Percentiles rank a stretch among this genome's conserved stretches.
Conservation (phyloP, 441 rosid species). For the Aquilaria agallochum region DNA sequence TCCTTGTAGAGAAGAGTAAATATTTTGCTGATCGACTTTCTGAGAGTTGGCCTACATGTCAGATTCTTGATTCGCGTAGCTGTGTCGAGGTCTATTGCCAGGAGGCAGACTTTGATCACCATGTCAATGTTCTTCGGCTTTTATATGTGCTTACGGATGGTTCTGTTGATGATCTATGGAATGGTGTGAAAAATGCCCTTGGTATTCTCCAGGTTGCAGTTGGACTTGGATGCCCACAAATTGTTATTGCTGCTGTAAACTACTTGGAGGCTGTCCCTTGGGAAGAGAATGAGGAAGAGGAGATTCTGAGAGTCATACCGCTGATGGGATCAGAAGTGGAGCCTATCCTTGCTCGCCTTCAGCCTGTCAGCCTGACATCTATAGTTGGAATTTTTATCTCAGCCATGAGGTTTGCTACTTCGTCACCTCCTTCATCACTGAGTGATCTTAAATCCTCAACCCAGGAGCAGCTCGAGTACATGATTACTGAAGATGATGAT, state of each 20-base stretch:
- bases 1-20: slow-evolving; percentile 65
- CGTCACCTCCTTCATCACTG: slow-evolving; percentile 49
- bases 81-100: slow-evolving; percentile 85
- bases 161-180: slow-evolving; percentile 56
- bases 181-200: slow-evolving; percentile 73
- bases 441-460: slow-evolving; percentile 63
- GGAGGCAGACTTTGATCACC: slow-evolving; percentile 70
- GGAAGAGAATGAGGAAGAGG: slow-evolving; percentile 96
- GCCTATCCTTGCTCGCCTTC: slow-evolving; percentile 76
- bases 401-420: slow-evolving; percentile 70
- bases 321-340: slow-evolving; percentile 62
- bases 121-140: slow-evolving; percentile 73
- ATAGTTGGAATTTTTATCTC: slow-evolving; percentile 53
- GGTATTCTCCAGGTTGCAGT: slow-evolving; percentile 77
- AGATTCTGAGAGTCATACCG: slow-evolving; percentile 67
- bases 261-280: slow-evolving; percentile 97
- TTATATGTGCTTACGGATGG: slow-evolving; percentile 49
- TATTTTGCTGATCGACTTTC: slow-evolving; percentile 91
- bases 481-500: slow-evolving; percentile 93
- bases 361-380: slow-evolving; percentile 61
- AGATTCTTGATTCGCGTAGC: slow-evolving; percentile 85
- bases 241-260: slow-evolving; percentile 62
- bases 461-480: slow-evolving; percentile 91
- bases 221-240: slow-evolving; percentile 57
- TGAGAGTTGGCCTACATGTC: slow-evolving; percentile 90